These are phyloP conservation scores for Heliamphora exappendiculata DNA, from an alignment of 148 eudicot genomes.

Conservation along the genomic window DNA sequence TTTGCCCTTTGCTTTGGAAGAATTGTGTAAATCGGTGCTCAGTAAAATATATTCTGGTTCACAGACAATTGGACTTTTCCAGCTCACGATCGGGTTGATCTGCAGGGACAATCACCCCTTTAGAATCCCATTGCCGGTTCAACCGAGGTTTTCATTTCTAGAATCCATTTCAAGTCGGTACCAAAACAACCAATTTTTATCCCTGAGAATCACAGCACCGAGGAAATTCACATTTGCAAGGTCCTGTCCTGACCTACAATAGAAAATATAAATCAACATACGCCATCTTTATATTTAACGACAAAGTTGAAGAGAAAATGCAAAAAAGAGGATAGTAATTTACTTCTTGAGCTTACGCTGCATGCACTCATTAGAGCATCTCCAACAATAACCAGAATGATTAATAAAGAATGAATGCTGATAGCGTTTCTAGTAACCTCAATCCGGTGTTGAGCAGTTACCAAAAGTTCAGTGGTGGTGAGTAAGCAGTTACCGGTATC, in stretches of 20 bases:
- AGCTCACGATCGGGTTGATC: background rate
- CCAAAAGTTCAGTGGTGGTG: too few relatives aligned
- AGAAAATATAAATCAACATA: background rate
- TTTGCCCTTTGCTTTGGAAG: background rate
- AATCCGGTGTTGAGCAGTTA: too few relatives aligned
- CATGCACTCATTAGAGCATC: too few relatives aligned
- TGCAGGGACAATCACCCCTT: background rate
- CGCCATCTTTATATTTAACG: background rate
- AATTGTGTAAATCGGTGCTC: background rate
- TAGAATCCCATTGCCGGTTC: background rate
- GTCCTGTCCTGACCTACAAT: conserved; percentile 58
- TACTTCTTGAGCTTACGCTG: background rate
- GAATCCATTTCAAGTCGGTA: background rate
- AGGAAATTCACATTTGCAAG: conserved; percentile 57
- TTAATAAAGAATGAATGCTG: too few relatives aligned
- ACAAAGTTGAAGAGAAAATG: background rate
- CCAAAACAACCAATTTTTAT: conserved; percentile 7
- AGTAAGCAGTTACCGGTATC: too few relatives aligned
- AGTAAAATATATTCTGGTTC: background rate
- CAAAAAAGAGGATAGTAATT: background rate
- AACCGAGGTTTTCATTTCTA: background rate
- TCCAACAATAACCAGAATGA: too few relatives aligned
- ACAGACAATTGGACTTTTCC: background rate
- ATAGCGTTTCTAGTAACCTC: too few relatives aligned
- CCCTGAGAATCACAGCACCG: conserved; percentile 66